Percentiles rank a stretch among this genome's conserved stretches.
phyloP scores from a whole-genome alignment of 192 early-diverging fungal species.

The Chytriomyces sp. region DNA sequence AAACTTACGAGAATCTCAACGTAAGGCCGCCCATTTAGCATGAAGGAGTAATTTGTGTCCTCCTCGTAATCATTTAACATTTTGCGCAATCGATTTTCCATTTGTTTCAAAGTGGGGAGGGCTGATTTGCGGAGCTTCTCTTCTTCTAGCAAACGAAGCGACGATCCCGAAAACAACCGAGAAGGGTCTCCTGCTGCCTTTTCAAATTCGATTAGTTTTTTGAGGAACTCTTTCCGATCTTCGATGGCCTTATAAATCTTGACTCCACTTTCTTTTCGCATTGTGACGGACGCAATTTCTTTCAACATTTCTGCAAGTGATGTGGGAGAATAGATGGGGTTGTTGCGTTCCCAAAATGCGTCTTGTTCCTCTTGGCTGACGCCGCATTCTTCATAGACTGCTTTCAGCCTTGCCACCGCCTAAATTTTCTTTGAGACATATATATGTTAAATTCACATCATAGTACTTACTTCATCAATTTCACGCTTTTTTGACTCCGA shows the following conservation, averaged over 20 bases:
- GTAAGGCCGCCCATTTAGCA: neutral
- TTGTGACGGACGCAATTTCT: conserved; percentile 33
- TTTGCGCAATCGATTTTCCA: conserved; percentile 62
- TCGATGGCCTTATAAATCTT: conserved; percentile 31
- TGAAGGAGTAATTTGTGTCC: neutral
- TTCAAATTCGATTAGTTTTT: conserved; percentile 79
- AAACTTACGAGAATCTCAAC: neutral
- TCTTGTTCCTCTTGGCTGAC: conserved; percentile 30
- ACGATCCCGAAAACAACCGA: conserved; percentile 69
- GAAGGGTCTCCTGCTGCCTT: conserved; percentile 71
- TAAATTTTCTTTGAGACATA: too few relatives aligned
- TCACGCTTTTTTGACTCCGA: conserved; percentile 28
- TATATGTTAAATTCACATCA: neutral
- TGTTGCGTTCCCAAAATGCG: neutral
- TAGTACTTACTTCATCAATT: conserved; percentile 34
- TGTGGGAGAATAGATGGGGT: conserved; percentile 42
- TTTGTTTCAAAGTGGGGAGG: conserved; percentile 68
- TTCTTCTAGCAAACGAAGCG: conserved; percentile 77
- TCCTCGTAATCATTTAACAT: conserved; percentile 58
- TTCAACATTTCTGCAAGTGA: conserved; percentile 27
- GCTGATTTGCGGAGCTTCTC: conserved; percentile 77
- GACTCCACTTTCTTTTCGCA: conserved; percentile 24
- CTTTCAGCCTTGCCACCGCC: conserved; percentile 26
- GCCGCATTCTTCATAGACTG: conserved; percentile 39
- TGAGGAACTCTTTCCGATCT: conserved; percentile 31